phyloP scores from a whole-genome alignment of 2,329 filamentous ascomycete genomes.

The Herpomyces periplanetae region DNA sequence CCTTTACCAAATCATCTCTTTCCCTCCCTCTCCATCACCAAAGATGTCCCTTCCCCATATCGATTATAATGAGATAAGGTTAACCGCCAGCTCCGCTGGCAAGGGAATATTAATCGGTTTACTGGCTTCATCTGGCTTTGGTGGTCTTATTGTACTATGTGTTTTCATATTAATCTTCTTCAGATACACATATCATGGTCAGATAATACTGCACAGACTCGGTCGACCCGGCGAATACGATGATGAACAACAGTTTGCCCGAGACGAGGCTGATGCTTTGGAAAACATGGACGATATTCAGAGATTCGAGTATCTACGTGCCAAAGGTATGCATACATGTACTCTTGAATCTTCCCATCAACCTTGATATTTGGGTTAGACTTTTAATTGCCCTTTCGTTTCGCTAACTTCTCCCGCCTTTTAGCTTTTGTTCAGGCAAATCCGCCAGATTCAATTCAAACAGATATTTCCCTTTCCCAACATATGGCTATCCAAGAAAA shows the following conservation, averaged over 20 bases:
- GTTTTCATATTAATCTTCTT: slow-evolving; percentile 68
- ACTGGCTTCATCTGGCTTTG: slow-evolving; percentile 68
- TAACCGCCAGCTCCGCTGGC: slow-evolving; percentile 13
- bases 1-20: too few relatives aligned
- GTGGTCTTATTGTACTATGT: slow-evolving; percentile 38
- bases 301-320: slow-evolving; percentile 55
- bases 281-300: slow-evolving; percentile 84
- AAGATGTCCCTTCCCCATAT: too few relatives aligned
- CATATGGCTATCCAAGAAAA: slow-evolving; percentile 97
- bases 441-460: slow-evolving; percentile 70
- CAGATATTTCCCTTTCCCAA: slow-evolving; percentile 85
- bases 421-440: slow-evolving; percentile 72
- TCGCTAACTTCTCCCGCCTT: slow-evolving; percentile 1
- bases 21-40: too few relatives aligned
- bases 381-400: too few relatives aligned
- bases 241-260: slow-evolving; percentile 70
- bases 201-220: slow-evolving; percentile 72
- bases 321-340: slow-evolving; percentile 79
- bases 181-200: slow-evolving; percentile 45
- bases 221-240: slow-evolving; percentile 82
- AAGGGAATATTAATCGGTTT: slow-evolving; percentile 75
- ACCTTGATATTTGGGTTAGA: too few relatives aligned
- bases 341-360: too few relatives aligned
- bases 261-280: slow-evolving; percentile 75
- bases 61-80: too few relatives aligned